phyloP scores from a whole-genome alignment of 139 green algal species.

The Picochlorum sp. region DNA sequence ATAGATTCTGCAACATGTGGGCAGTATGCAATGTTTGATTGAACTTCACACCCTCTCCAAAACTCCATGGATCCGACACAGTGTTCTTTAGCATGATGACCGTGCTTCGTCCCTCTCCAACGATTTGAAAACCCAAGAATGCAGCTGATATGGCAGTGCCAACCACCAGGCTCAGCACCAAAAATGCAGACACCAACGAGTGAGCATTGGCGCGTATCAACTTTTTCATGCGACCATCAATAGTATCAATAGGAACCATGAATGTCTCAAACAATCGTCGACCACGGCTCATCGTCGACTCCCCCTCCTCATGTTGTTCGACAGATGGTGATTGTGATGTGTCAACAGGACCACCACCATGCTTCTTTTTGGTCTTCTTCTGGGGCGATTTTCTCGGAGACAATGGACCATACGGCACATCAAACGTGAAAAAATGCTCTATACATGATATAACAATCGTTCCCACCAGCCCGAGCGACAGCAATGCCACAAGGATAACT shows the following conservation, averaged over 20 bases:
- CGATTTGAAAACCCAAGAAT: slow-evolving; percentile 42
- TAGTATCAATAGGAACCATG: not conserved
- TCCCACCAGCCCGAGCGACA: not conserved
- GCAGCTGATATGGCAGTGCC: slow-evolving; percentile 29
- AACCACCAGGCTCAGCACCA: slow-evolving; percentile 37
- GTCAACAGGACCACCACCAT: too few species aligned
- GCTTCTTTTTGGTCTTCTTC: too few species aligned
- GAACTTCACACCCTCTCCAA: not conserved
- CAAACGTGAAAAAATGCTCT: too few species aligned
- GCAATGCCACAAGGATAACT: not conserved
- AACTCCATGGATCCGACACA: slow-evolving; percentile 23
- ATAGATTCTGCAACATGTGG: not conserved
- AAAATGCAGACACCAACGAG: slow-evolving; percentile 26
- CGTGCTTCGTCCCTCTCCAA: slow-evolving; percentile 16
- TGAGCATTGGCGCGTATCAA: slow-evolving; percentile 27
- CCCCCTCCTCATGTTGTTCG: too few species aligned
- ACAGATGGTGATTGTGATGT: too few species aligned
- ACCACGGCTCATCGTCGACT: too few species aligned
- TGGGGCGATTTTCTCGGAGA: too few species aligned
- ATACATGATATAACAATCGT: not conserved
- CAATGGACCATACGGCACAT: too few species aligned
- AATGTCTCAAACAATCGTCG: too few species aligned
- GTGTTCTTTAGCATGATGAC: slow-evolving; percentile 19
- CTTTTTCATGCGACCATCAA: slow-evolving; percentile 17
- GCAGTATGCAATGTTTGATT: not conserved